Conservation (phyloP, 345 rosid genomes). For the Carallia pectinifolia region DNA sequence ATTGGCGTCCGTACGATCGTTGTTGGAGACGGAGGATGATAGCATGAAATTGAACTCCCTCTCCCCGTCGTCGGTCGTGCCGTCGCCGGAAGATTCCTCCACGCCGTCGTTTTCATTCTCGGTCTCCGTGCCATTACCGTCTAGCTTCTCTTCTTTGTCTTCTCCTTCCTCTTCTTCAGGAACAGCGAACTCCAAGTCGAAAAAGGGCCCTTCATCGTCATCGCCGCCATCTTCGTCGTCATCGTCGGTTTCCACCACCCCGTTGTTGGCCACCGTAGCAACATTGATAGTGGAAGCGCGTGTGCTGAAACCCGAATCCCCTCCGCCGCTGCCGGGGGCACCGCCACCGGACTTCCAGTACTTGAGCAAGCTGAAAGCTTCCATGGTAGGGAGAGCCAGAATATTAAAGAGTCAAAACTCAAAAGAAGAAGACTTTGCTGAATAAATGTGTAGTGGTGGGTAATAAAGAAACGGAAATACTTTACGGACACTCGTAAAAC, state of each 20-base stretch:
- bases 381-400: conserved; percentile 63
- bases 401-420: not conserved
- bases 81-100: conserved; percentile 1
- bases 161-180: conserved; percentile 22
- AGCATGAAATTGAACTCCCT: conserved; percentile 60
- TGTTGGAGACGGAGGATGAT: conserved; percentile 61
- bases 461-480: too few species aligned
- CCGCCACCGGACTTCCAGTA: conserved; percentile 68
- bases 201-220: conserved; percentile 81
- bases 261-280: conserved; percentile 32
- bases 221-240: conserved; percentile 26
- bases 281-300: conserved; percentile 45
- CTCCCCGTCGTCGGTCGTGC: conserved; percentile 24
- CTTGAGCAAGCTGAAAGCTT: conserved; percentile 94
- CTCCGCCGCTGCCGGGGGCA: not conserved
- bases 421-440: not conserved
- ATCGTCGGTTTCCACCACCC: conserved; percentile 33
- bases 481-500: too few species aligned
- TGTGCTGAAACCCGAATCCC: conserved; percentile 18
- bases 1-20: conserved; percentile 47
- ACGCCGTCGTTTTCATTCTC: conserved; percentile 26
- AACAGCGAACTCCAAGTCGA: conserved; percentile 80
- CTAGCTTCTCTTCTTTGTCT: conserved; percentile 23
- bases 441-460: too few species aligned
- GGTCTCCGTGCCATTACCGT: conserved; percentile 13